phyloP scores from a whole-genome alignment of 2,329 filamentous ascomycete species.

The Scytalidium lignicola region DNA sequence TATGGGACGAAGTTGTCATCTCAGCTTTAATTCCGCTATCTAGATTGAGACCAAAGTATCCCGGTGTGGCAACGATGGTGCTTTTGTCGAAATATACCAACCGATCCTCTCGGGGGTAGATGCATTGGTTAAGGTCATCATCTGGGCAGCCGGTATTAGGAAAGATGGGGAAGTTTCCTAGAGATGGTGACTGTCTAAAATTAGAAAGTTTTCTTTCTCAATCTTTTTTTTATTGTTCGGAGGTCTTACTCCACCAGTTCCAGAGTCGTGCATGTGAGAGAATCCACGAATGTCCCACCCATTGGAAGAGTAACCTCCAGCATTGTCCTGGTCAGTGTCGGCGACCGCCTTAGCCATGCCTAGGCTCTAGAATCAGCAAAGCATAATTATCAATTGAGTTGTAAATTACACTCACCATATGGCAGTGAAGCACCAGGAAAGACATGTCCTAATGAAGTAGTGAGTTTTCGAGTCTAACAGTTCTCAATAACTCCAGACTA shows the following conservation, averaged over 20 bases:
- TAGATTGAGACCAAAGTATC: conserved; percentile 59
- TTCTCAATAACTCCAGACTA: not conserved
- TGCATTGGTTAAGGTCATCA: conserved; percentile 51
- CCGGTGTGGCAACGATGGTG: conserved; percentile 52
- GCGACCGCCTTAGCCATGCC: conserved; percentile 52
- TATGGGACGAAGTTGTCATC: conserved; percentile 60
- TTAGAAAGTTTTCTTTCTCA: too few species aligned
- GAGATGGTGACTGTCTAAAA: conserved; percentile 25
- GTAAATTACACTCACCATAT: conserved; percentile 25
- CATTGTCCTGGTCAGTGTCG: conserved; percentile 43
- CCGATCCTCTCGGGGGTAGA: conserved; percentile 45
- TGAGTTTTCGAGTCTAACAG: not conserved
- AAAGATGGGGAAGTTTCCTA: conserved; percentile 43
- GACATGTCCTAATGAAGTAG: conserved; percentile 32
- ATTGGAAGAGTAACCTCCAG: conserved; percentile 42
- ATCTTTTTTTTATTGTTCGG: too few species aligned
- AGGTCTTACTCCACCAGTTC: conserved; percentile 35
- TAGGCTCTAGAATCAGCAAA: not conserved
- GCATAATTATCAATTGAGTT: not conserved
- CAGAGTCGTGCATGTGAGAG: conserved; percentile 39
- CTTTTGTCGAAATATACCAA: conserved; percentile 36
- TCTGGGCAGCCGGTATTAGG: conserved; percentile 34
- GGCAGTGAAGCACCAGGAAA: conserved; percentile 50
- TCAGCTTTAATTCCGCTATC: conserved; percentile 53
- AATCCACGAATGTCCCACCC: conserved; percentile 46